Evolutionary conservation across 2,329 filamentous ascomycete species (phyloP).

Genomic region (Sclerotinia borealis): DNA sequence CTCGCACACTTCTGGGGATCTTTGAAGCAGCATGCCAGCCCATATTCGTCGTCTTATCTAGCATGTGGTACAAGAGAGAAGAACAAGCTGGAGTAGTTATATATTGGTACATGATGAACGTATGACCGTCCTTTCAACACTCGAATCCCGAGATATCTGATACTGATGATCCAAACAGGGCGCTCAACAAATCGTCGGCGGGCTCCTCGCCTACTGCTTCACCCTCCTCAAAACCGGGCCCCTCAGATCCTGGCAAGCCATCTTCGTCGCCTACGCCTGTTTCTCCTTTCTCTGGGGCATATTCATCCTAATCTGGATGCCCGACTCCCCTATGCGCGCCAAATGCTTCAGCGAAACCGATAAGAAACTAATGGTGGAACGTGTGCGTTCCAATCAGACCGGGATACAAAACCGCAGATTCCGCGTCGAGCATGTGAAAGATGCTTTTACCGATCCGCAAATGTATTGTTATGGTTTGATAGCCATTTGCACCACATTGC

Average conservation of each 20-base stretch:
- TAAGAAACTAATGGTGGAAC: conserved; percentile 44
- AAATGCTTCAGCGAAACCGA: conserved; percentile 37
- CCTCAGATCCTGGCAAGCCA: conserved; percentile 57
- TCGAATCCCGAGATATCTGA: not conserved
- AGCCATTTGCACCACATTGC: conserved; percentile 65
- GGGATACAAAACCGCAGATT: conserved; percentile 49
- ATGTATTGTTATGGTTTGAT: conserved; percentile 59
- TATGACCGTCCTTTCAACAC: not conserved
- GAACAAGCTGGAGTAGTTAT: conserved; percentile 59
- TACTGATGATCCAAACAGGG: conserved; percentile 58
- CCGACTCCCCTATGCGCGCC: conserved; percentile 46
- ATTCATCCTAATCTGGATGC: conserved; percentile 41
- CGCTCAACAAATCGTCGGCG: conserved; percentile 60
- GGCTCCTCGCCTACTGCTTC: conserved; percentile 58
- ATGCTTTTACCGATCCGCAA: conserved; percentile 57
- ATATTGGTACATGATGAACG: conserved; percentile 43
- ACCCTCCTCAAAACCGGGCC: conserved; percentile 40
- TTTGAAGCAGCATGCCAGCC: conserved; percentile 65
- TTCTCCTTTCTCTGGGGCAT: conserved; percentile 37
- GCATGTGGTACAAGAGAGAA: conserved; percentile 66
- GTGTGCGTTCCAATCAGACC: conserved; percentile 51
- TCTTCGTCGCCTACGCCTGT: conserved; percentile 43
- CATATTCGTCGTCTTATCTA: conserved; percentile 52
- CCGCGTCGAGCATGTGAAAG: conserved; percentile 43
- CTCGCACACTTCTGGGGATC: conserved; percentile 61